Percentiles rank a stretch among this genome's conserved stretches.
Evolutionary conservation across 257 asterid genomes (phyloP).

Genomic region (Verbascum thapsus): DNA sequence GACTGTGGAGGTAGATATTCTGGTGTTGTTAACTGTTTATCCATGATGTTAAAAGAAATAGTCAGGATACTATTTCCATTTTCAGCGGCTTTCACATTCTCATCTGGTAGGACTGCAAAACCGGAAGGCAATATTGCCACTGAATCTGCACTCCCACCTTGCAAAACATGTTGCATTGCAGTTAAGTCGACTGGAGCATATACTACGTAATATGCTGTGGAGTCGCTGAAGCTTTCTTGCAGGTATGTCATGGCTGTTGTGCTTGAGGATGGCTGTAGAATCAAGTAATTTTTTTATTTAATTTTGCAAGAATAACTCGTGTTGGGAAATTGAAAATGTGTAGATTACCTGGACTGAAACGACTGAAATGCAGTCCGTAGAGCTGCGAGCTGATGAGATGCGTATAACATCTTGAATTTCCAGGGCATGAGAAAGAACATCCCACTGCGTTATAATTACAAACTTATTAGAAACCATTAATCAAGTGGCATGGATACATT

Average conservation of each 20-base stretch:
- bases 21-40: slow-evolving; percentile 34
- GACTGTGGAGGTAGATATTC: slow-evolving; percentile 41
- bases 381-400: slow-evolving; percentile 46
- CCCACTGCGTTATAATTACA: slow-evolving; percentile 47
- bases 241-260: slow-evolving; percentile 35
- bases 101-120: slow-evolving; percentile 42
- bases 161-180: slow-evolving; percentile 37
- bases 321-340: background rate
- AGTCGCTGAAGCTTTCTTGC: slow-evolving; percentile 53
- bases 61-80: slow-evolving; percentile 41
- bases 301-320: background rate
- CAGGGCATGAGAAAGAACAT: slow-evolving; percentile 46
- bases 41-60: slow-evolving; percentile 45
- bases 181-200: slow-evolving; percentile 47
- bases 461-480: background rate
- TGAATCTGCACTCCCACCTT: slow-evolving; percentile 40
- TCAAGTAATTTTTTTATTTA: background rate
- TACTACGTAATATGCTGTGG: slow-evolving; percentile 38
- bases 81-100: background rate
- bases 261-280: slow-evolving; percentile 30
- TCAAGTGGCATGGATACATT: too few species aligned
- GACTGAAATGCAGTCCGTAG: slow-evolving; percentile 41
- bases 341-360: slow-evolving; percentile 44
- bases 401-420: slow-evolving; percentile 32
- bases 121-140: slow-evolving; percentile 53